These are phyloP conservation scores for Talaromyces adpressus DNA, from an alignment of 495 filamentous ascomycete genomes.

Conservation along the genomic window DNA sequence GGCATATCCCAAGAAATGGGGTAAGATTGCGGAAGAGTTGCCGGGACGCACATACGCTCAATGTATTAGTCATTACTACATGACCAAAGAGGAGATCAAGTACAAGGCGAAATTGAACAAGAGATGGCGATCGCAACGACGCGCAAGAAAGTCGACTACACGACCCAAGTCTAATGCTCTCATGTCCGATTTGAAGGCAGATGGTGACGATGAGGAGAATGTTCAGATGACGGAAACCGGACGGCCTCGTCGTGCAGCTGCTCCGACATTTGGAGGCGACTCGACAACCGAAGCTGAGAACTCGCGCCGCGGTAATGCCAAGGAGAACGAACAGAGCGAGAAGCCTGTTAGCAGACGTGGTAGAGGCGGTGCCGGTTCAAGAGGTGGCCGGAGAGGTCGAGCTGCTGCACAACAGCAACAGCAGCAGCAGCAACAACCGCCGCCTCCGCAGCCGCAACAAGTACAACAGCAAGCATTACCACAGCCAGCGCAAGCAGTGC, in stretches of 20 bases:
- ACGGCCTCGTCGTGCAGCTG: conserved; percentile 61
- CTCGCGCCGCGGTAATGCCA: conserved; percentile 39
- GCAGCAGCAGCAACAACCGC: conserved; percentile 11
- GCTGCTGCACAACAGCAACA: conserved; percentile 19
- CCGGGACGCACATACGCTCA: conserved; percentile 69
- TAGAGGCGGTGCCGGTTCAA: conserved; percentile 27
- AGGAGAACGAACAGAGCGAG: conserved; percentile 49
- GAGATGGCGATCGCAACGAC: conserved; percentile 59
- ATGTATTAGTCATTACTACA: conserved; percentile 93
- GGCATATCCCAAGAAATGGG: conserved; percentile 84
- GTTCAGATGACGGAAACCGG: conserved; percentile 59
- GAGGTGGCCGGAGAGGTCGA: conserved; percentile 31
- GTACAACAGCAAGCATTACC: conserved; percentile 9
- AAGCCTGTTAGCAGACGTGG: conserved; percentile 46
- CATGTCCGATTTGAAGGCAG: conserved; percentile 60
- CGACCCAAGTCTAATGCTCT: conserved; percentile 70
- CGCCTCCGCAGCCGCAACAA: conserved; percentile 9
- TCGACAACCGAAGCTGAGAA: conserved; percentile 47
- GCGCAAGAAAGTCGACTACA: conserved; percentile 39
- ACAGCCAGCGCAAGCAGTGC: conserved; percentile 2
- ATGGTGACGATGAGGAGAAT: conserved; percentile 49
- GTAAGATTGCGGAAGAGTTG: conserved; percentile 71
- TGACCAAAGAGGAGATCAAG: conserved; percentile 78
- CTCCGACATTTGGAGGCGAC: conserved; percentile 61
- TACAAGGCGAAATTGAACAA: conserved; percentile 77